phyloP scores from a whole-genome alignment of 177 flowering plant species.

The Vitis hybrid region DNA sequence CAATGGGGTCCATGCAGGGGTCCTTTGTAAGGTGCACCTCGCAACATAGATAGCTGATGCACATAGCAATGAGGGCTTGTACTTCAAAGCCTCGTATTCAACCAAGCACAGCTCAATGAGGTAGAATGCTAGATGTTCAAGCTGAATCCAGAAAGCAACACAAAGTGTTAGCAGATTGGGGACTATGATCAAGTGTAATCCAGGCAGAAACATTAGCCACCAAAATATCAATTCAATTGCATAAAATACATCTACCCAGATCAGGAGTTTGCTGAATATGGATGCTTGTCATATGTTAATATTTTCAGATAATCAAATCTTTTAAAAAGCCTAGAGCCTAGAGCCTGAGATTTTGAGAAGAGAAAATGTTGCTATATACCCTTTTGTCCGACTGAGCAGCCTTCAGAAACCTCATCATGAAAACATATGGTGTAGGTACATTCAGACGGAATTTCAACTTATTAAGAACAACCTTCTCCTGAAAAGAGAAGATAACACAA shows the following conservation, averaged over 20 bases:
- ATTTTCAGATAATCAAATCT: too few species aligned
- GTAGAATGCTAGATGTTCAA: conserved; percentile 78
- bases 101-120: conserved; percentile 79
- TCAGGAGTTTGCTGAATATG: neutral
- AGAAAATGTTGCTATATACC: conserved; percentile 31
- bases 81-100: conserved; percentile 73
- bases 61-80: conserved; percentile 79
- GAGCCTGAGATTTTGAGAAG: too few species aligned
- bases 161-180: conserved; percentile 2
- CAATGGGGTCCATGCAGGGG: conserved; percentile 79
- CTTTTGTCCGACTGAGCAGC: conserved; percentile 75
- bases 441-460: conserved; percentile 78
- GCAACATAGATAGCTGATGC: conserved; percentile 91
- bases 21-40: conserved; percentile 51
- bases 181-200: neutral
- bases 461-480: conserved; percentile 77
- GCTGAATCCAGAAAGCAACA: conserved; percentile 34
- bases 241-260: neutral
- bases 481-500: conserved; percentile 24
- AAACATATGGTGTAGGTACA: conserved; percentile 78
- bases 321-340: too few species aligned
- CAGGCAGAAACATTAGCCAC: neutral
- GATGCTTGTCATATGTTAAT: too few species aligned
- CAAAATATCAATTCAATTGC: neutral
- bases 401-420: conserved; percentile 88